Conservation (phyloP, 2,329 filamentous ascomycete genomes). For the Pseudogymnoascus sp. region DNA sequence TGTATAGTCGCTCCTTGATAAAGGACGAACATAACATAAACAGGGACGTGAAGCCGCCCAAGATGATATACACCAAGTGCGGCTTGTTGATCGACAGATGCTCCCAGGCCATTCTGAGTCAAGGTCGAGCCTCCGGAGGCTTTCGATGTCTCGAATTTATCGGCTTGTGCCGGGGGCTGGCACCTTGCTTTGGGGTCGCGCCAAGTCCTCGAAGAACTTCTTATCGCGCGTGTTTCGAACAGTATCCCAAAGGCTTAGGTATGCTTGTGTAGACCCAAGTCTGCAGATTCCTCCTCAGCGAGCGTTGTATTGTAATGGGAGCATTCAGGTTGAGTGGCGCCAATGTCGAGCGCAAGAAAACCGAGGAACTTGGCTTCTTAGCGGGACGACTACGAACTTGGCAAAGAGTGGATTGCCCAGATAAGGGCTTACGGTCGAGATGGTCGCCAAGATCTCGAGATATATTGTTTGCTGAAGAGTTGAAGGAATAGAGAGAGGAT, state of each 20-base stretch:
- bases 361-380: constrained; percentile 4
- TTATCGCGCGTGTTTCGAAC: neutral
- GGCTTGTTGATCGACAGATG: constrained; percentile 83
- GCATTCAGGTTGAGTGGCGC: constrained; percentile 3
- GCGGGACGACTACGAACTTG: constrained; percentile 1
- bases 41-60: constrained; percentile 92
- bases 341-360: constrained; percentile 1
- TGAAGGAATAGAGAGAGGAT: neutral
- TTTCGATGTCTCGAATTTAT: neutral
- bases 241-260: neutral
- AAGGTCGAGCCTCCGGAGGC: neutral
- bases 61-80: constrained; percentile 96
- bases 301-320: neutral
- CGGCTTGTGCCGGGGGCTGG: constrained; percentile 3
- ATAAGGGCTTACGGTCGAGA: neutral
- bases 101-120: constrained; percentile 61
- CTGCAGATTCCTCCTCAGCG: constrained; percentile 5
- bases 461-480: neutral
- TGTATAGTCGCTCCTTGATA: constrained; percentile 97
- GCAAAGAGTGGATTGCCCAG: constrained; percentile 6
- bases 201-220: neutral
- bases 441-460: neutral
- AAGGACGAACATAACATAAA: constrained; percentile 98
- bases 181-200: neutral
- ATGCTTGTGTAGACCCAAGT: constrained; percentile 1